Base-by-base conservation (phyloP, 2,329 filamentous ascomycete genomes). In the Cladosporium sp. region DNA sequence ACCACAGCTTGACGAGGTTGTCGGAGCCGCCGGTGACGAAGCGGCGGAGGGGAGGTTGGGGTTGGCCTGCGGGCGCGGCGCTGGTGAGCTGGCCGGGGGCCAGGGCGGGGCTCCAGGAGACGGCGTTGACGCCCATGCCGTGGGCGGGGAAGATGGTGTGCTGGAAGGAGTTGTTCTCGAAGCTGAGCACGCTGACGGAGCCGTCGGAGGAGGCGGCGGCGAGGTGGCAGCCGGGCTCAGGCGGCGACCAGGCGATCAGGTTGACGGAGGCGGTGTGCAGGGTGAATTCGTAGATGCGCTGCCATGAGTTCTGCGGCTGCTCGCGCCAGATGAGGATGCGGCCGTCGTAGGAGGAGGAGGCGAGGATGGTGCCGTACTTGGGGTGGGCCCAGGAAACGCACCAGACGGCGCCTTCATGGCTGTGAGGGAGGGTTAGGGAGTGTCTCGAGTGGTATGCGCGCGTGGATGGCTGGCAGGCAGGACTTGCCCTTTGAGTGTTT, bases 251-350 rank as follows among this genome's bases (percentile, higher is more conserved):
- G 37, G 93, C 89, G 59, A 99, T 92, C 74, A 96, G 91, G 83
- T 99, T 99, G 74, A 99, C 95, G 61, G 91, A 95, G 59, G 94
- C 94, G 78, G 94, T 96, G 87, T 98, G 94, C 64, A 94, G 86
- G 68, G 91, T 89, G 77, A 96, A 96, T 75, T 96, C 92, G 82
- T 95, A 96, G 78, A 97, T 92, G 77, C 90, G 89, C 75, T 93
- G 90, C 82, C 82, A 84, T 67, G 77, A 73, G 66, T 72, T 70
- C 68, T 72, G 73, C 50, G 73, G 72, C 78, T 93, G 90, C 81
- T 99, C 95, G 78, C 93, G 92, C 93, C 94, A 99, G 84, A 99
- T 96, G 79, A 98, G 89, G 71, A 99, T 94, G 80, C 97, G 97
- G 80, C 94, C 95, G 80, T 99, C 95, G 82, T 97, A 99, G 71